phyloP scores from a whole-genome alignment of 176 grass and related monocot genomes.

The Dactylis glomerata region DNA sequence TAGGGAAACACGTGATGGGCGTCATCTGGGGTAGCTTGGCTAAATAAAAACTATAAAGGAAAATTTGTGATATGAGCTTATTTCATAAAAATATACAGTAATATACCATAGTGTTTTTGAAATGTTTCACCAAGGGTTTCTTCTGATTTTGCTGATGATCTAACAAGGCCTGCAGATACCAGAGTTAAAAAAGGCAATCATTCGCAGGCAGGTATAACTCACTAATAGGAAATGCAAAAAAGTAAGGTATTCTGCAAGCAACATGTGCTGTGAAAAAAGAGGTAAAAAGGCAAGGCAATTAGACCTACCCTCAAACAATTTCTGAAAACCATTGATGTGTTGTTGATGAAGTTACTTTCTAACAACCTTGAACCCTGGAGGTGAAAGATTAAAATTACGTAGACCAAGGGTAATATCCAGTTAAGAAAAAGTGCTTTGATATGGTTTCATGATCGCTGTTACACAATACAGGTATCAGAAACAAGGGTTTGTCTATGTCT shows the following conservation, averaged over 20 bases:
- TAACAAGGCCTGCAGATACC: conserved; percentile 58
- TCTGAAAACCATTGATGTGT: conserved; percentile 92
- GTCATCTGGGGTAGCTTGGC: not conserved
- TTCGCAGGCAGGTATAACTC: not conserved
- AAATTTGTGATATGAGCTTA: not conserved
- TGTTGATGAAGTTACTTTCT: conserved; percentile 94
- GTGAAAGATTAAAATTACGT: conserved; percentile 8
- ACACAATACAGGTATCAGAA: not conserved
- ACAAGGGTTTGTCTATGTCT: too few relatives aligned
- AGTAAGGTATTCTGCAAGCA: not conserved
- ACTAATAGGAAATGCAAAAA: not conserved
- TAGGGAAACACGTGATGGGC: not conserved
- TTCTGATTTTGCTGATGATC: conserved; percentile 86
- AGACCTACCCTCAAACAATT: conserved; percentile 71
- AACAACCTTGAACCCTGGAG: conserved; percentile 66
- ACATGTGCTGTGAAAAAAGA: not conserved
- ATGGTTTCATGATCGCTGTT: not conserved
- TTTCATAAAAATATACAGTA: conserved; percentile 13
- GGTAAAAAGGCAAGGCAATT: conserved; percentile 22
- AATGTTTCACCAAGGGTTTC: conserved; percentile 78
- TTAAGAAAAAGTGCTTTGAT: not conserved
- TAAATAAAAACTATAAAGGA: conserved; percentile 14
- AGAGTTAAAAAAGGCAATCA: conserved; percentile 16
- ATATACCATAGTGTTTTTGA: conserved; percentile 84
- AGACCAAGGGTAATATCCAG: not conserved